Conservation (phyloP, 495 filamentous ascomycete species). For the Xanthoparmelia taractica region DNA sequence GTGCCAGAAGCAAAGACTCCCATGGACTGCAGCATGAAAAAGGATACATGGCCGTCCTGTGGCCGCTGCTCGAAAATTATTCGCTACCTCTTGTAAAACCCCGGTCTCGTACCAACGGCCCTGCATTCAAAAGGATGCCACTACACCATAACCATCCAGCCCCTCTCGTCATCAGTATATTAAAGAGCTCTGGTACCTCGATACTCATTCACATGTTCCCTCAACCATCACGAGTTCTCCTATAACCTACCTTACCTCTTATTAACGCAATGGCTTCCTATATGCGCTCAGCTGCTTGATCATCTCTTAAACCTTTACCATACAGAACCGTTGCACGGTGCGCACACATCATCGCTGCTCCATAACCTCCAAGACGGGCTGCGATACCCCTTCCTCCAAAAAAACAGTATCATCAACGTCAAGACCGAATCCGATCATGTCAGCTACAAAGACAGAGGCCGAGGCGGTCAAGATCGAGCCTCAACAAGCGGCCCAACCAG, state of each 20-base stretch:
- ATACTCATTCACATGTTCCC: conserved; percentile 14
- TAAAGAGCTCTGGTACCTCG: conserved; percentile 22
- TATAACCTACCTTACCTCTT: background rate
- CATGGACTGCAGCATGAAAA: conserved; percentile 6
- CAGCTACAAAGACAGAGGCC: conserved; percentile 18
- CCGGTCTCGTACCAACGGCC: conserved; percentile 11
- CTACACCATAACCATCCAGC: conserved; percentile 12
- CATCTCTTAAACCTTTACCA: background rate
- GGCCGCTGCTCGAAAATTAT: conserved; percentile 2
- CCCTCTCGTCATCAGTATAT: conserved; percentile 26
- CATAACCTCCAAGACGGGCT: background rate
- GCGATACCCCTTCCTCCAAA: background rate
- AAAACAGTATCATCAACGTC: background rate
- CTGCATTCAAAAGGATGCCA: conserved; percentile 15
- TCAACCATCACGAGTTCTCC: conserved; percentile 11
- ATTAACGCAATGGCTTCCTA: background rate
- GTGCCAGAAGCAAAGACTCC: conserved; percentile 3
- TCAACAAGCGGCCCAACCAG: conserved; percentile 15
- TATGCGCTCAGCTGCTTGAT: background rate
- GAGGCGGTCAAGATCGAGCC: conserved; percentile 12
- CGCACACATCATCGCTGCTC: background rate
- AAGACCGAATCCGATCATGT: conserved; percentile 12
- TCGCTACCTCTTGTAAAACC: conserved; percentile 3
- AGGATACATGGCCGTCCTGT: conserved; percentile 7
- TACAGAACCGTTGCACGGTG: background rate